Evolutionary conservation across 2,329 filamentous ascomycete species (phyloP), one percentile per base, ranked within the genome.

Genomic region (Colletotrichum orbiculare): DNA sequence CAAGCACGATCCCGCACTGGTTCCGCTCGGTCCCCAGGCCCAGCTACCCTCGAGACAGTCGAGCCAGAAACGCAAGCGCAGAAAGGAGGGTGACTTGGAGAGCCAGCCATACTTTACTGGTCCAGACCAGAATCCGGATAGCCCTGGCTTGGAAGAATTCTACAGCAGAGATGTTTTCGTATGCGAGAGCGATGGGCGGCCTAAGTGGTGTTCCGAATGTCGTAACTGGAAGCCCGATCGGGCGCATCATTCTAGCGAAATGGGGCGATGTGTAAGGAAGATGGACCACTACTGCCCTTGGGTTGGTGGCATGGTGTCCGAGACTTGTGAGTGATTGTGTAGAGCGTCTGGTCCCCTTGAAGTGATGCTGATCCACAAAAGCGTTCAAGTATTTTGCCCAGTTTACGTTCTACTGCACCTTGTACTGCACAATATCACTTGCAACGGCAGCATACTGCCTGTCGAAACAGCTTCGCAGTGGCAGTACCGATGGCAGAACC

Each of bases 271-370:
- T 73, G 91, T 97, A 25, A 81, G 86, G 45, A 96, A 96, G 72
- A 96, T 97, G 91, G 95, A 98, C 68, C 95, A 98, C 74, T 96
- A 94, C 72, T 99, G 96, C 73, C 96, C 95, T 0, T 98, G 91
- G 91, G 94, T 97, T n/a, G 95, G 95, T 4, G 96, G 95, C 25
- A 92, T 97, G 69, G 89, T 99, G 9, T 91, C 89, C 0, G 94
- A 97, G 75, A 94, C 88, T 2, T 88, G 86, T 88, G 72, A 74
- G 85, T 76, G 11, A 8, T 2, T 17, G 59, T 61, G 25, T 66
- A 72, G 33, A 35, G 37, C 12, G 9, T 17, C 6, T 6, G 17
- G 13, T 10, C 42, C 13, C 8, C 25, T 25, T 6, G 4, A 25
- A 25, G 25, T 8, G 33, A 52, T 55, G 42, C 64, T 67, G 35